These are phyloP conservation scores for Batkoa obscura DNA, from an alignment of 371 early-diverging fungal genomes.

Conservation along the genomic window DNA sequence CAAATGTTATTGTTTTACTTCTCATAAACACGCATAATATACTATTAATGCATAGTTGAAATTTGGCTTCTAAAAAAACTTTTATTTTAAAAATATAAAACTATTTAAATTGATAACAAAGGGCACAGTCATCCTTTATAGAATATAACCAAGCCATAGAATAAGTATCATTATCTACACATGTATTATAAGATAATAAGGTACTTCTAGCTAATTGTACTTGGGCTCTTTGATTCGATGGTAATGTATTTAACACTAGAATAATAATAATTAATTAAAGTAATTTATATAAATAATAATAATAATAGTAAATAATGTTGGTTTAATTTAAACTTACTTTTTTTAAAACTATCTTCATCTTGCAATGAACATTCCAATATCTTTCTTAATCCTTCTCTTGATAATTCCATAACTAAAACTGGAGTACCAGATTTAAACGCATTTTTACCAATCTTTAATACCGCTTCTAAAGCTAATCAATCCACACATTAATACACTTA, in stretches of 20 bases:
- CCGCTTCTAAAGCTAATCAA: neutral
- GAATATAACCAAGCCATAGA: neutral
- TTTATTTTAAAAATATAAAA: neutral
- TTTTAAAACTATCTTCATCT: constrained; percentile 2
- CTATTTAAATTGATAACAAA: neutral
- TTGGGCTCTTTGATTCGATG: neutral
- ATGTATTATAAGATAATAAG: neutral
- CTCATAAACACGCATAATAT: no score
- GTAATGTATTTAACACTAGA: neutral
- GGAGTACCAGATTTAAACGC: neutral
- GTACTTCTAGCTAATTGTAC: neutral
- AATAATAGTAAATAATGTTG: no score
- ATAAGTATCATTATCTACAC: neutral
- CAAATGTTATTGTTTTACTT: no score
- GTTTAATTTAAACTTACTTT: neutral
- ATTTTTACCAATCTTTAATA: neutral
- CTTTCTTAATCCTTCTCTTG: neutral
- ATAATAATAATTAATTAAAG: neutral
- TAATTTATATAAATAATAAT: no score
- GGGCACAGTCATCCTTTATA: neutral
- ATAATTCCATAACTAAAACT: neutral
- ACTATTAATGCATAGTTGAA: no score
- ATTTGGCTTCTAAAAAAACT: no score
- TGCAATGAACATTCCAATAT: neutral
- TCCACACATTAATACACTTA: no score